A percentile compares a stretch with the other conserved stretches of the same genome.
These are phyloP conservation scores for Circinella umbellata DNA, from an alignment of 371 early-diverging fungal genomes.

Conservation along the genomic window DNA sequence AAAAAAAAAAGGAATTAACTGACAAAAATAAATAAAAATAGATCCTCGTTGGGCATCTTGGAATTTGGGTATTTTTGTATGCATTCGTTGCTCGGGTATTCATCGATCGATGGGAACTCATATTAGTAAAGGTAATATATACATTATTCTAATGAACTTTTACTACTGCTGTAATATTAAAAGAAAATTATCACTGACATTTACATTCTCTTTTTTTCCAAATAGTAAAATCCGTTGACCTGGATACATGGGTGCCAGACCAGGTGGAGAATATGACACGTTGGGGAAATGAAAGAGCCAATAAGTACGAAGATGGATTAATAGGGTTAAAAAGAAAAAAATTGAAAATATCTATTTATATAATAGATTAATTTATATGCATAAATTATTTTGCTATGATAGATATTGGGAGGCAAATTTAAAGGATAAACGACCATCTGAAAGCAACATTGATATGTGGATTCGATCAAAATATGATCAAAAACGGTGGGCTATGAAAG, in stretches of 20 bases:
- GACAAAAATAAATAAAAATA: background rate
- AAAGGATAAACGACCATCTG: conserved; percentile 50
- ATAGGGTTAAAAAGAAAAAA: too few relatives aligned
- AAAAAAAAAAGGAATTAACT: background rate
- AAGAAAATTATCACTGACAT: too few relatives aligned
- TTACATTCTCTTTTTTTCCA: background rate
- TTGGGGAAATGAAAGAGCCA: conserved; percentile 87
- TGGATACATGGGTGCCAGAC: conserved; percentile 88
- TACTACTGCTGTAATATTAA: too few relatives aligned
- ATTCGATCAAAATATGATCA: conserved; percentile 87
- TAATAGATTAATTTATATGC: background rate
- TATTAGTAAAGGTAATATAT: conserved; percentile 76
- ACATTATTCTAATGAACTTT: too few relatives aligned
- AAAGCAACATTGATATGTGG: conserved; percentile 79
- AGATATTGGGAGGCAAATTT: conserved; percentile 72
- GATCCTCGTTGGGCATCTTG: conserved; percentile 92
- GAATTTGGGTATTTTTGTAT: conserved; percentile 87
- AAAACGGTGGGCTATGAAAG: conserved; percentile 76
- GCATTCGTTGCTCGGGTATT: conserved; percentile 86
- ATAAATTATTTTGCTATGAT: background rate
- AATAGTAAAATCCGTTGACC: conserved; percentile 81
- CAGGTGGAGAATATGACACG: conserved; percentile 82
- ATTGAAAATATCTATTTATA: too few relatives aligned
- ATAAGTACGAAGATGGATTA: conserved; percentile 41
- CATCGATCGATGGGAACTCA: conserved; percentile 88